Base-by-base conservation (phyloP, 2,329 filamentous ascomycete genomes). In the Pseudocercospora macadamiae region DNA sequence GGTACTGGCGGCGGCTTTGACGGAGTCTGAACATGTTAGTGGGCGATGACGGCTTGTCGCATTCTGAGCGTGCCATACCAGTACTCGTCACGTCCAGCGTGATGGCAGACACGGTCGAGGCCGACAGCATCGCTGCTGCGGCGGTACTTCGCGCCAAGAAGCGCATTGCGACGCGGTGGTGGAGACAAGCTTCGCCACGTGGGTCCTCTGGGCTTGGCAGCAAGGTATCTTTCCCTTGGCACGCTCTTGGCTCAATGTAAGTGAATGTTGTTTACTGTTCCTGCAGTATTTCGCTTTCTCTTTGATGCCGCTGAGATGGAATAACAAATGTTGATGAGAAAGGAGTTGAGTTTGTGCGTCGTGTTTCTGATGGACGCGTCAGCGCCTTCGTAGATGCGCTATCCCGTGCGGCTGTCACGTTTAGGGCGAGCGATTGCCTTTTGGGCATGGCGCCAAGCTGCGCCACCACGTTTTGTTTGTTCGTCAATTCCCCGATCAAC, bases 1-100 rank as follows among this genome's bases (percentile, higher is more conserved):
- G 12, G 71, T 69, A 8, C 65, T 68, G n/a, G 79, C 76, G 25
- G 77, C 77, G 57, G 68, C 59, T 58, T 77, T 77, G 64, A 81
- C 74, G 0, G 79, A 80, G 42, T 75, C 75, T 51, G 57, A 1
- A 21, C 42, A 9, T 47, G 42, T 47, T 21, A 47, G 42, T 14
- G 16, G 14, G 14, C 26, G 42, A 9, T 16, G 10, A 10, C 14
- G 2, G 14, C 0, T 14, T 23, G 14, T 26, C 3, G n/a, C n/a
- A n/a, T n/a, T n/a, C 42, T 45, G 21, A 23, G 4, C 42, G 23
- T 9, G 14, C 9, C 42, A 21, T 47, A 47, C 42, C 42, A 26
- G 42, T 47, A 26, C 42, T 47, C 19, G 42, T 47, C 42, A 47
- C 42, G 42, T 47, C 42, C 42, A 47, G 42, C 42, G 42, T 26